Base-by-base conservation (phyloP, 2,329 filamentous ascomycete genomes). In the Neofusicoccum sp. region DNA sequence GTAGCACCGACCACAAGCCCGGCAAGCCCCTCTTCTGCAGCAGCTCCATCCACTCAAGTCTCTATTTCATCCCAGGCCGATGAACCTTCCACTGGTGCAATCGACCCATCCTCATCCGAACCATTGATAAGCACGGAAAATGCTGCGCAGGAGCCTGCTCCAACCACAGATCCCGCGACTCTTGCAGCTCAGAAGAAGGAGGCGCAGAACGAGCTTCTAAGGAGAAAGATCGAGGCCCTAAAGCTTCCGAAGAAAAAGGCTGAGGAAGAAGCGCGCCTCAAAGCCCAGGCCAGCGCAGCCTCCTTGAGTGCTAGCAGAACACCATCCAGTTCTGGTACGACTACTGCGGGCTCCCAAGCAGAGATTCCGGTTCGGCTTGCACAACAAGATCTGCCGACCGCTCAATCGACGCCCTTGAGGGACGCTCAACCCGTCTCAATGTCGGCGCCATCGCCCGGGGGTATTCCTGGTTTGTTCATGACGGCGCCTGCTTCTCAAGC, bases 221-320 rank as follows among this genome's bases (percentile, higher is more conserved):
- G 90, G 65, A 85, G 91, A 70, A 91, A 91, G 66, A 87, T 96
- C 69, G 90, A 91, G 62, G 88, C 88, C n/a, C 63, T 74, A 40
- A 58, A 54, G n/a, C 33, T 63, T 26, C 49, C 36, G 30, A 61
- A 43, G 30, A 40, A 45, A 9, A 60, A 54, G 24, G 59, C 40
- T 8, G 48, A 61, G 30, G 51, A 61, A 30, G 57, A 48, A n/a
- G 57, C 57, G 4, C 57, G 57, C 24, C 45, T 45, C 33, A 60
- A 60, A 60, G 57, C 57, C 16, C 57, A 60, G 31, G 57, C 57
- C 9, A 36, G 41, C 14, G 57, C 47, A 4, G 57, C 57, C 3
- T 60, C 57, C 2, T 31, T 43, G 38, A 56, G 51, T 44, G 51
- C 51, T 6, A 56, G 38, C 51, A 41, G 51, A 43, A 56, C 44